Conservation (phyloP, 345 rosid genomes). For the Syzygium jambos region DNA sequence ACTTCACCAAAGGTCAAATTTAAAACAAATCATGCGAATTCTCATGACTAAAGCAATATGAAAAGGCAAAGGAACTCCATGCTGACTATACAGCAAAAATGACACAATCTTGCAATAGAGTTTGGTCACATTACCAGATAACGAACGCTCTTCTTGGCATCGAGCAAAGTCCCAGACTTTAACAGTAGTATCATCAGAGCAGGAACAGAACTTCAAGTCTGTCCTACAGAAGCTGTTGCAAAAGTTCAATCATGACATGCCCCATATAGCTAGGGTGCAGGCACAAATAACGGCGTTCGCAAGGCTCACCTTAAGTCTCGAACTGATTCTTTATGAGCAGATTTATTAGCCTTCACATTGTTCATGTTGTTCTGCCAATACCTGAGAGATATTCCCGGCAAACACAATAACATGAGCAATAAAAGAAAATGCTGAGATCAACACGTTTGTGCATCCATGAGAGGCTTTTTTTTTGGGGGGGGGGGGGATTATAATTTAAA, state of each 20-base stretch:
- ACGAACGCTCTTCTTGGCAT: slow-evolving; percentile 85
- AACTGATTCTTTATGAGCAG: slow-evolving; percentile 95
- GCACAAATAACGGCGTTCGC: not conserved
- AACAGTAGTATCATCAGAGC: slow-evolving; percentile 95
- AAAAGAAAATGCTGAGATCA: not conserved
- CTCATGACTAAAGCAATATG: not conserved
- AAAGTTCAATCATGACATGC: slow-evolving; percentile 11
- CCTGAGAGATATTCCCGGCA: slow-evolving; percentile 22
- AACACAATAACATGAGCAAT: not conserved
- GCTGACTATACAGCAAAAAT: not conserved
- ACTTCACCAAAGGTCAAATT: not conserved
- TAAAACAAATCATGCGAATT: not conserved
- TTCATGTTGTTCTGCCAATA: slow-evolving; percentile 99
- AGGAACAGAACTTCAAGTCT: slow-evolving; percentile 96
- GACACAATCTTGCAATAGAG: not conserved
- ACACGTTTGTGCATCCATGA: not conserved
- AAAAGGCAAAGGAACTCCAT: not conserved
- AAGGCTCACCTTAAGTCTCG: slow-evolving; percentile 68
- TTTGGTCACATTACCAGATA: slow-evolving; percentile 77
- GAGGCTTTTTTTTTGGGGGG: not conserved
- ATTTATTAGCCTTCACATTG: slow-evolving; percentile 87
- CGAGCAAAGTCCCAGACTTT: slow-evolving; percentile 98
- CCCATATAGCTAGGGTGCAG: not conserved
- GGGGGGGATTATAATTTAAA: not conserved
- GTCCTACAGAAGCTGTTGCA: slow-evolving; percentile 87